Percentiles rank a stretch among this genome's conserved stretches.
These are phyloP conservation scores for Plectosphaerella plurivora DNA, from an alignment of 2,329 filamentous ascomycete genomes.

Conservation along the genomic window DNA sequence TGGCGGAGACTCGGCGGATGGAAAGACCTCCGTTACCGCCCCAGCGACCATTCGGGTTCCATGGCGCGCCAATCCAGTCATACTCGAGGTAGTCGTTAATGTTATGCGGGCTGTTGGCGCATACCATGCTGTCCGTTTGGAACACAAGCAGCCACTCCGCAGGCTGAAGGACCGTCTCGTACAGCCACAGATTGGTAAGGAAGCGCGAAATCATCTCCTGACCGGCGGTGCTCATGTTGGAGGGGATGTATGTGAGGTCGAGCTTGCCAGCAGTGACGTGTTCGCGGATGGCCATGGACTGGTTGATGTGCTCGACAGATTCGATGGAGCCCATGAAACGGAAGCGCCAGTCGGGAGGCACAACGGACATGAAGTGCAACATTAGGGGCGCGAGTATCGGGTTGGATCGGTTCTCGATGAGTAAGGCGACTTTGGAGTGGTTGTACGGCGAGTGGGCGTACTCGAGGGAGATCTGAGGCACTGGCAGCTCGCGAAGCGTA, in stretches of 20 bases:
- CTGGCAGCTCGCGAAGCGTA: conserved; percentile 13
- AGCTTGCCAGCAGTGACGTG: conserved; percentile 40
- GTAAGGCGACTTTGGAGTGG: conserved; percentile 47
- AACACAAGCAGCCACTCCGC: conserved; percentile 53
- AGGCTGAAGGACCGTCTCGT: conserved; percentile 41
- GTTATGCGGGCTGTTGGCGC: conserved; percentile 42
- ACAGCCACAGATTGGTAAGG: conserved; percentile 48
- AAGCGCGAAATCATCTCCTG: conserved; percentile 50
- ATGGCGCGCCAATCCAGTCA: conserved; percentile 51
- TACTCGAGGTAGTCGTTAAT: conserved; percentile 47
- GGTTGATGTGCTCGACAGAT: conserved; percentile 39
- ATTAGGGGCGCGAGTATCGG: conserved; percentile 47
- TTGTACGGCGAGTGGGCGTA: conserved; percentile 36
- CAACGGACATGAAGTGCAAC: conserved; percentile 52
- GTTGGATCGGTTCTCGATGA: conserved; percentile 48
- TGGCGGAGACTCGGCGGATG: conserved; percentile 46
- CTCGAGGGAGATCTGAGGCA: conserved; percentile 25
- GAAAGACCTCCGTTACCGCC: conserved; percentile 50
- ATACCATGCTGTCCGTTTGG: conserved; percentile 51
- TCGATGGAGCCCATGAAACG: conserved; percentile 48
- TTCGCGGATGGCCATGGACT: conserved; percentile 38
- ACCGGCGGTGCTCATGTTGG: conserved; percentile 43
- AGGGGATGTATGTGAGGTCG: conserved; percentile 45
- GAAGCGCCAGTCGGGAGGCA: conserved; percentile 51
- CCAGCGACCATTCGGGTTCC: conserved; percentile 34